Evolutionary conservation across 805 yeast species (phyloP), one percentile per base, ranked within the genome.

Genomic region (Hanseniaspora jakobsenii): DNA sequence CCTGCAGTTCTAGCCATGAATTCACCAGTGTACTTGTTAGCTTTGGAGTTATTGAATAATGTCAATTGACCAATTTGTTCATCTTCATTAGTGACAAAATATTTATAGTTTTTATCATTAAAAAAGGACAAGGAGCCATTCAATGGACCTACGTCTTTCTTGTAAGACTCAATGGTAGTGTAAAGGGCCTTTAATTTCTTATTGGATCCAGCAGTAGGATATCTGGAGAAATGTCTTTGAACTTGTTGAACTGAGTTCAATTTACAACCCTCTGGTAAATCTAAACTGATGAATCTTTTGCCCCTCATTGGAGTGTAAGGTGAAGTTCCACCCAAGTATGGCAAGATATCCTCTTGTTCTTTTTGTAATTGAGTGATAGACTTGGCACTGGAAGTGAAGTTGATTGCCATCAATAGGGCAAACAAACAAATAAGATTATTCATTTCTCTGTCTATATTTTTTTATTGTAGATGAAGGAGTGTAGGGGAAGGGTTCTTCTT

Each of bases 221-320:
- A 81, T 51, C 94, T 66, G 57, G 82, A 89, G 13, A 89, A 93
- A 55, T 84, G 93, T 54, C 94, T 71, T 52, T 78, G 75, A 41
- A 79, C 61, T 23, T 80, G 60, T 50, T 79, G 85, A 6, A 80
- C 83, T 58, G 80, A 89, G 52, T 73, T 73, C 44, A 77, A 64
- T 4, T 60, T 53, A 58, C 82, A 77, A 36, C 64, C 65, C 9
- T 57, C 63, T 17, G 81, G 78, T 1, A 65, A 50, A 7, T 63
- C 72, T 16, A 65, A 55, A 9, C 70, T 61, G 34, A 77, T 67
- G 4, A 81, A 81, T 52, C 58, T 71, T 1, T 80, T 80, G 4
- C 63, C 59, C 9, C 54, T 56, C 42, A 64, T 65, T 44, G 69
- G 67, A 26, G 69, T 59, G 51, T 71, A 76, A 7, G 83, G 82